Conservation (phyloP, 331 rosid genomes). For the Rhamnella rubrinervis region DNA sequence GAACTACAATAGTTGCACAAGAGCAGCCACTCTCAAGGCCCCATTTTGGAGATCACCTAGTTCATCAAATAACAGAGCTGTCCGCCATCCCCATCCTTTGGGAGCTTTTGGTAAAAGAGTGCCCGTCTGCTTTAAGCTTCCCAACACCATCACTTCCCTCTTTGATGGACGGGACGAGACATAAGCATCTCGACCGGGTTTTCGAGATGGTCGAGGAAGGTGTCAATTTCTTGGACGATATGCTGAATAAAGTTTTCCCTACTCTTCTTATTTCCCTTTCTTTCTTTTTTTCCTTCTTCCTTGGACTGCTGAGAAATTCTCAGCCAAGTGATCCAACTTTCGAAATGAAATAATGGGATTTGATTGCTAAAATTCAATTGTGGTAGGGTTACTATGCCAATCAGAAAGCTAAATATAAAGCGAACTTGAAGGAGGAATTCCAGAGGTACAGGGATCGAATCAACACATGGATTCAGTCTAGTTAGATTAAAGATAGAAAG, state of each 20-base stretch:
- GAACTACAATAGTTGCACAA: slow-evolving; percentile 91
- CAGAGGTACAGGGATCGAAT: slow-evolving; percentile 96
- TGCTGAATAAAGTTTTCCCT: slow-evolving; percentile 80
- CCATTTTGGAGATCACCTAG: slow-evolving; percentile 90
- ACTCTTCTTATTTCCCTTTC: neutral
- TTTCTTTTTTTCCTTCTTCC: neutral
- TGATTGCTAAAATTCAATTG: no score
- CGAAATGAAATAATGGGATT: no score
- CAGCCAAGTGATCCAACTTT: no score
- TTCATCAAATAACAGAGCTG: slow-evolving; percentile 85
- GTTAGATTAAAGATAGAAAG: slow-evolving; percentile 98
- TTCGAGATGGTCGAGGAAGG: slow-evolving; percentile 98
- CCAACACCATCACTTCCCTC: slow-evolving; percentile 90
- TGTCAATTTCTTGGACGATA: slow-evolving; percentile 89
- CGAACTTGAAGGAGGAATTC: slow-evolving; percentile 96
- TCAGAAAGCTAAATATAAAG: slow-evolving; percentile 97
- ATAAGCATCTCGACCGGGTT: slow-evolving; percentile 97
- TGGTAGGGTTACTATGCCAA: slow-evolving; percentile 88
- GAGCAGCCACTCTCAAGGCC: slow-evolving; percentile 80
- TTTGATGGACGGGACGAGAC: slow-evolving; percentile 99
- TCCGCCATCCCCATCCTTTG: slow-evolving; percentile 99
- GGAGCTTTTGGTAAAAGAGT: slow-evolving; percentile 97
- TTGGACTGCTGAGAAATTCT: no score
- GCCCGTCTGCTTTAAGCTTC: slow-evolving; percentile 89
- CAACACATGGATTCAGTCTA: slow-evolving; percentile 97